phyloP scores from a whole-genome alignment of 192 early-diverging fungal species.

The Geranomyces michiganensis region DNA sequence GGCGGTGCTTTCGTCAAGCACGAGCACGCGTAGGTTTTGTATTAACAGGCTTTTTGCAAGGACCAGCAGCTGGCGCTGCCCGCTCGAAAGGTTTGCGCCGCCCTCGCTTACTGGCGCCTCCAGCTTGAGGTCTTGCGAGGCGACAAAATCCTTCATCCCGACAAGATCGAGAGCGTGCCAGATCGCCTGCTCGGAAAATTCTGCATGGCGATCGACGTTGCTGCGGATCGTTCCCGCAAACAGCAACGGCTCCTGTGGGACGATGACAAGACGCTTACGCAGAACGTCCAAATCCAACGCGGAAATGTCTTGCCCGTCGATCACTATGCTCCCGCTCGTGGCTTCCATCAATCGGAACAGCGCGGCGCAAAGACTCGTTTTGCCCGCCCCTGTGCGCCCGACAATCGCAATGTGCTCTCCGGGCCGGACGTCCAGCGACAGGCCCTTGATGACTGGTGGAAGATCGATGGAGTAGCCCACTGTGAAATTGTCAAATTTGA shows the following conservation, averaged over 20 bases:
- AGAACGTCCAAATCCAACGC: constrained; percentile 38
- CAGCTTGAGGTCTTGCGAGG: constrained; percentile 43
- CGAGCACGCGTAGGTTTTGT: constrained; percentile 39
- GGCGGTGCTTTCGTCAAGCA: constrained; percentile 61
- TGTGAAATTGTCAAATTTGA: constrained; percentile 62
- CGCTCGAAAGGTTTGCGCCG: constrained; percentile 77
- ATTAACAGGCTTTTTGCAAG: constrained; percentile 52
- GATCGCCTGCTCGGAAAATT: constrained; percentile 63
- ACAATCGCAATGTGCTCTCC: constrained; percentile 62
- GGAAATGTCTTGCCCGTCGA: constrained; percentile 45
- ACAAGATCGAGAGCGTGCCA: constrained; percentile 70
- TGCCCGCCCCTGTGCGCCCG: constrained; percentile 56
- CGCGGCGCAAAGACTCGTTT: constrained; percentile 44
- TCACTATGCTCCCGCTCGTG: constrained; percentile 30
- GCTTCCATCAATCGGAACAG: constrained; percentile 53
- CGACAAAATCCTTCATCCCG: constrained; percentile 44
- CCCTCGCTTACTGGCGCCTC: constrained; percentile 82
- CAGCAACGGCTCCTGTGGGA: constrained; percentile 51
- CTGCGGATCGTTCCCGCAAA: constrained; percentile 66
- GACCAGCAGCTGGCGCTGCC: constrained; percentile 66
- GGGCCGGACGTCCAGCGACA: constrained; percentile 69
- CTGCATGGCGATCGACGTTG: constrained; percentile 69
- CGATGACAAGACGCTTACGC: constrained; percentile 40
- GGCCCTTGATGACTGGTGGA: constrained; percentile 65
- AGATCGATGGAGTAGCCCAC: constrained; percentile 56